phyloP scores from a whole-genome alignment of 1,139 yeast species.

The Suhomyces ambrosiae region DNA sequence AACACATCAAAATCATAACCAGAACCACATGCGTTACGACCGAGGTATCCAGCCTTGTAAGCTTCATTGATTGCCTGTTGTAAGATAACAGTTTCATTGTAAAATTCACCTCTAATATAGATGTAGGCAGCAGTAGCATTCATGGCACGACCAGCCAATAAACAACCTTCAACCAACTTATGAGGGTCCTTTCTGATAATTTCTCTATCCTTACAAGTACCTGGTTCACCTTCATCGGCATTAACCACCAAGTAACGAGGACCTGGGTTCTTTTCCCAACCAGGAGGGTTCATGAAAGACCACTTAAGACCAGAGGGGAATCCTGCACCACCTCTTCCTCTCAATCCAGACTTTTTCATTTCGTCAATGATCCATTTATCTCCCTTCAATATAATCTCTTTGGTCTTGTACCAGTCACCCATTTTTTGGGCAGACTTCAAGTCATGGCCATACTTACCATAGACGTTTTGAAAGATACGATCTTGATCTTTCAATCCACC shows the following conservation, averaged over 20 bases:
- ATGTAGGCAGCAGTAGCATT: slow-evolving; percentile 91
- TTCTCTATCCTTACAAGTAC: slow-evolving; percentile 89
- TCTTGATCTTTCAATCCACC: slow-evolving; percentile 83
- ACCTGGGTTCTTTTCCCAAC: slow-evolving; percentile 86
- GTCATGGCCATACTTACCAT: slow-evolving; percentile 73
- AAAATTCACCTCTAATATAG: slow-evolving; percentile 86
- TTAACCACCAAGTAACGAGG: slow-evolving; percentile 85
- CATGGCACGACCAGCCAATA: slow-evolving; percentile 87
- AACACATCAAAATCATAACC: slow-evolving; percentile 82
- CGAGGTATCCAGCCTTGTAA: slow-evolving; percentile 74
- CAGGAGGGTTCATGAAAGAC: slow-evolving; percentile 94
- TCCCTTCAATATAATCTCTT: slow-evolving; percentile 79
- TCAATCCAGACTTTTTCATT: slow-evolving; percentile 78
- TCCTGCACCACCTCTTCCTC: slow-evolving; percentile 95
- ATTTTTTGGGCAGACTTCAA: slow-evolving; percentile 71
- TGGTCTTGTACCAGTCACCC: slow-evolving; percentile 92
- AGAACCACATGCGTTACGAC: slow-evolving; percentile 83
- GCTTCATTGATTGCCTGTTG: slow-evolving; percentile 87
- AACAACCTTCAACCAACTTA: slow-evolving; percentile 84
- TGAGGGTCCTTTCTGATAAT: slow-evolving; percentile 89
- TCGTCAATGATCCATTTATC: slow-evolving; percentile 88
- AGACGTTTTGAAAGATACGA: slow-evolving; percentile 82
- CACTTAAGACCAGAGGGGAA: slow-evolving; percentile 89
- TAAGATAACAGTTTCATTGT: slow-evolving; percentile 69
- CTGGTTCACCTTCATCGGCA: slow-evolving; percentile 95